phyloP scores from a whole-genome alignment of 495 filamentous ascomycete genomes.

The Aspergillus biplanus region DNA sequence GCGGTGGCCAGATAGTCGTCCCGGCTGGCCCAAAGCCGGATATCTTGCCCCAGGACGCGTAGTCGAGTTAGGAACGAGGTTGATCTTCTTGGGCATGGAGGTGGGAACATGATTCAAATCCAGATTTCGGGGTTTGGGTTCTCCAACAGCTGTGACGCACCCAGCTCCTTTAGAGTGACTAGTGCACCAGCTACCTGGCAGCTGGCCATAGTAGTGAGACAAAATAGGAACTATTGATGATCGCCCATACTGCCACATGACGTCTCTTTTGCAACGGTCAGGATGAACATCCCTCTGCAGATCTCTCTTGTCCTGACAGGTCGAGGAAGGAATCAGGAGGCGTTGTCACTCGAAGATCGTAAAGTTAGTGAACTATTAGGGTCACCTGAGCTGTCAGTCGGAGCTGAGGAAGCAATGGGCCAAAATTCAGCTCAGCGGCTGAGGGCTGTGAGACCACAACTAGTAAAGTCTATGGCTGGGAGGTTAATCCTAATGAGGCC shows the following conservation, averaged over 20 bases:
- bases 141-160: too few species aligned
- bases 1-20: constrained; percentile 21
- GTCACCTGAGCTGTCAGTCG: too few species aligned
- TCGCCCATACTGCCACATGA: background rate
- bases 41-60: constrained; percentile 25
- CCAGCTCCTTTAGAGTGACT: too few species aligned
- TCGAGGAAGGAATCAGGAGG: background rate
- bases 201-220: background rate
- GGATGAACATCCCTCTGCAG: background rate
- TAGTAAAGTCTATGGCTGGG: constrained; percentile 7
- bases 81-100: too few species aligned
- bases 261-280: background rate
- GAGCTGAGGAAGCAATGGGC: background rate
- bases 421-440: background rate
- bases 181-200: background rate
- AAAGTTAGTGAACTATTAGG: too few species aligned
- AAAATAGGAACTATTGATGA: background rate
- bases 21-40: constrained; percentile 47
- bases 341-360: background rate
- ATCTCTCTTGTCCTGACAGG: constrained; percentile 2
- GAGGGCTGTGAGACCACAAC: background rate
- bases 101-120: too few species aligned
- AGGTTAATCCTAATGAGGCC: background rate
- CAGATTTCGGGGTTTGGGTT: too few species aligned
- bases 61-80: background rate